Base-by-base conservation (phyloP, 257 asterid genomes). In the Cynanchum wilfordii region DNA sequence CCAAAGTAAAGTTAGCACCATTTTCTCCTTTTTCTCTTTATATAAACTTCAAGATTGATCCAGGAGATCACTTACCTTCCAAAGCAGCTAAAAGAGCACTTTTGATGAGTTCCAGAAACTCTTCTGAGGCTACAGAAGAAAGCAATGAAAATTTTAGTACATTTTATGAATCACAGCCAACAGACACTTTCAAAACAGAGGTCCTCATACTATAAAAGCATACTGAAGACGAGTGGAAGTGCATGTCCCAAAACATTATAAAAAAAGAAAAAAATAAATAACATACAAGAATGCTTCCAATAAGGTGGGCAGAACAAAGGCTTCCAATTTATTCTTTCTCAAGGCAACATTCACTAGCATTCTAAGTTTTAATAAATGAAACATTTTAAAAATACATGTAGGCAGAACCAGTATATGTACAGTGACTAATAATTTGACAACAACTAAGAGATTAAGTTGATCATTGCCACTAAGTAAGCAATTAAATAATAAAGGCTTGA, bases 21-120 rank as follows among this genome's bases (percentile, higher is more conserved):
- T 64, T 68, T 73, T 64, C 79, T 76, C 58, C 27, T 54, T 52
- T 24, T 4, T 69, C 38, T 47, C 24, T 52, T 25, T 30, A 52
- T 24, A 52, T 24, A 25, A 44, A 66, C 8, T 47, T 73, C 59
- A 64, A 50, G 45, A 58, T 20, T 71, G 65, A 69, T 62, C 68
- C 57, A 54, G 30, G 54, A 52, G 29, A 76, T 71, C 56, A 72
- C 87, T 81, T 75, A 89, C 99, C 99, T 90, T 95, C 99, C 86
- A 95, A 82, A 59, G 99, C 93, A 47, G 99, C 99, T 83, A 92
- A 82, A 66, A 95, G 95, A 52, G 98, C 95, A 85, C 97, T 92
- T 83, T 95, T 95, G 36, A 90, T 89, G 72, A 95, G 98, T 87
- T 95, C 99, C 85, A 95, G 69, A 83, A 95, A 95, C 84, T 95